phyloP scores from a whole-genome alignment of 106 monocot genomes.

The Phalaenopsis aphrodite region DNA sequence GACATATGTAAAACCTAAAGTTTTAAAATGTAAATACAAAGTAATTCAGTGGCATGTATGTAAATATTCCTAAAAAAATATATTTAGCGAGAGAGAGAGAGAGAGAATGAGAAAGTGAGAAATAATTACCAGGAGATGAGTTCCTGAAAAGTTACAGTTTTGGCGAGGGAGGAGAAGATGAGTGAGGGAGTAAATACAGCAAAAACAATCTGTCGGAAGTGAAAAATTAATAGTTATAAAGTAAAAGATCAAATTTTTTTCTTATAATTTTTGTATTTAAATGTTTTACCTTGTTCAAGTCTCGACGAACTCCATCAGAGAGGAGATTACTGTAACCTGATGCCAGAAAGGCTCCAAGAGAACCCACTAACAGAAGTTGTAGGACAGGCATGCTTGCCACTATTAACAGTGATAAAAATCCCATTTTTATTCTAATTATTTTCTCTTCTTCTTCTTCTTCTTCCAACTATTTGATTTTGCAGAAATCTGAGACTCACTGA shows the following conservation, averaged over 20 bases:
- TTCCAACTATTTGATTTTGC: not conserved
- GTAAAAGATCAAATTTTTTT: not conserved
- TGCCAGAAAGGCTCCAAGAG: conserved; percentile 62
- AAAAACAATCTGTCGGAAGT: conserved; percentile 31
- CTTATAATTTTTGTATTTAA: not conserved
- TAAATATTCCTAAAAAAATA: no score
- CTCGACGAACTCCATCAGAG: conserved; percentile 22
- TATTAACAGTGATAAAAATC: conserved; percentile 35
- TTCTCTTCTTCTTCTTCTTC: not conserved
- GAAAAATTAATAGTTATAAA: not conserved
- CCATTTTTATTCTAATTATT: conserved; percentile 27
- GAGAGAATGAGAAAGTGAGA: not conserved
- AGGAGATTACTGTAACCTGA: conserved; percentile 29
- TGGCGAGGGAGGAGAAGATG: conserved; percentile 35
- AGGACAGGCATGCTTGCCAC: conserved; percentile 57
- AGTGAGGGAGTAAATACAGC: conserved; percentile 47
- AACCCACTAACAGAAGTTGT: conserved; percentile 60
- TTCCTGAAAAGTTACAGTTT: conserved; percentile 45
- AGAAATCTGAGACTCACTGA: not conserved
- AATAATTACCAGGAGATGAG: conserved; percentile 43
- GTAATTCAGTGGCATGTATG: no score
- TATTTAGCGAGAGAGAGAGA: no score
- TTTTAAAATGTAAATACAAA: no score
- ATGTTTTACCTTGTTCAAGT: conserved; percentile 61
- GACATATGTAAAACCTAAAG: no score